Conservation (phyloP, 371 early-diverging fungal species). For the Apophysomyces sp. region DNA sequence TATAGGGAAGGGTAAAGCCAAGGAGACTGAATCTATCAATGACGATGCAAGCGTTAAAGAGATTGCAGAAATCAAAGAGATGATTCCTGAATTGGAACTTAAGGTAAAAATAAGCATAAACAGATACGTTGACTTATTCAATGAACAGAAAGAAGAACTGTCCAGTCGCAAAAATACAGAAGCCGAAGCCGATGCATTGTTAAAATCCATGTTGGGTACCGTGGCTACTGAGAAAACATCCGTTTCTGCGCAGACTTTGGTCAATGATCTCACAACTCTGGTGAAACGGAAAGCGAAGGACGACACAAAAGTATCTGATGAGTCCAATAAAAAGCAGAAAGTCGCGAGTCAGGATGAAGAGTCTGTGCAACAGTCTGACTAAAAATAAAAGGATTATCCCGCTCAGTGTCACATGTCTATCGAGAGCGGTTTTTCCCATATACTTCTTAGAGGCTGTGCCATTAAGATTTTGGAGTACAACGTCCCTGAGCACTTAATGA, state of each 20-base stretch:
- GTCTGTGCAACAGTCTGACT: not conserved
- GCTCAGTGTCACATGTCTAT: not conserved
- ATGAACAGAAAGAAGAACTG: constrained; percentile 35
- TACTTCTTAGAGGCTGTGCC: no score
- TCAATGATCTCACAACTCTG: constrained; percentile 43
- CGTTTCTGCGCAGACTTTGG: constrained; percentile 5
- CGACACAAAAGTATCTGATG: not conserved
- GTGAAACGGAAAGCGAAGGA: constrained; percentile 39
- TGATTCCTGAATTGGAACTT: constrained; percentile 48
- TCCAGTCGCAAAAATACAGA: constrained; percentile 34
- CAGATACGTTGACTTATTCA: not conserved
- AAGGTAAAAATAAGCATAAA: constrained; percentile 31
- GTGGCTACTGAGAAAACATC: not conserved
- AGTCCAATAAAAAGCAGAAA: not conserved
- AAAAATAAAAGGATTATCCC: not conserved
- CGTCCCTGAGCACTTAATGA: no score
- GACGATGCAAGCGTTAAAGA: constrained; percentile 25
- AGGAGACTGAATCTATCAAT: constrained; percentile 6
- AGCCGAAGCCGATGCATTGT: constrained; percentile 35
- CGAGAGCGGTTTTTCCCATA: no score
- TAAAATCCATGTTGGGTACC: constrained; percentile 28
- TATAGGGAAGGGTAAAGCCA: constrained; percentile 31
- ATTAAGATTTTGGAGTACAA: no score
- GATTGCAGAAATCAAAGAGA: constrained; percentile 40
- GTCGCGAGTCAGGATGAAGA: not conserved